A percentile compares a stretch with the other conserved stretches of the same genome.
phyloP scores from a whole-genome alignment of 2,329 filamentous ascomycete species.

The Trichoderma semiorbis region DNA sequence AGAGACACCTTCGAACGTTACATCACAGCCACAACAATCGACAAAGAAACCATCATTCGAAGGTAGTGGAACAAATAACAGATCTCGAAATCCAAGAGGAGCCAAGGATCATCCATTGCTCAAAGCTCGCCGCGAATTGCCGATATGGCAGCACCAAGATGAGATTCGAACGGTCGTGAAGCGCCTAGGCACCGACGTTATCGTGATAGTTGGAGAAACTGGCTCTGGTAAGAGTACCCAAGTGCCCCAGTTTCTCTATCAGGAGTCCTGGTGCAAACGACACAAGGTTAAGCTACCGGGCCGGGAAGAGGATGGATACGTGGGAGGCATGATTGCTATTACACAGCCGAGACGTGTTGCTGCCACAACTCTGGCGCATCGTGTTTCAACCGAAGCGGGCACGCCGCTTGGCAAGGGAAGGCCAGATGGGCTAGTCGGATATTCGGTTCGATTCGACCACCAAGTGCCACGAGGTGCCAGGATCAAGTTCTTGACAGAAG shows the following conservation, averaged over 20 bases:
- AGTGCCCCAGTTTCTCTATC: slow-evolving; percentile 82
- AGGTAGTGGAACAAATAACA: neutral
- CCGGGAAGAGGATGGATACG: slow-evolving; percentile 42
- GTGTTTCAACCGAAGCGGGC: slow-evolving; percentile 75
- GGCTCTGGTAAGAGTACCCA: slow-evolving; percentile 97
- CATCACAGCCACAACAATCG: neutral
- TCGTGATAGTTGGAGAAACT: slow-evolving; percentile 88
- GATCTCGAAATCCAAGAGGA: slow-evolving; percentile 18
- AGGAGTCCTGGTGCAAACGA: slow-evolving; percentile 73
- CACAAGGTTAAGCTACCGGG: slow-evolving; percentile 48
- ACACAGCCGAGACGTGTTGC: slow-evolving; percentile 93
- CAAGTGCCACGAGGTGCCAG: slow-evolving; percentile 74
- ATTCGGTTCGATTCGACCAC: slow-evolving; percentile 92
- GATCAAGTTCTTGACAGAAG: slow-evolving; percentile 94
- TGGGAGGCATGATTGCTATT: slow-evolving; percentile 83
- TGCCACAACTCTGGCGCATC: slow-evolving; percentile 82
- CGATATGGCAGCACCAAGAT: slow-evolving; percentile 73
- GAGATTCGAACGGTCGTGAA: slow-evolving; percentile 64
- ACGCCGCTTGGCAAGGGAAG: slow-evolving; percentile 46
- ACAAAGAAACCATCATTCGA: neutral
- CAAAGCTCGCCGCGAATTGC: slow-evolving; percentile 62
- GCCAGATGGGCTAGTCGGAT: slow-evolving; percentile 65
- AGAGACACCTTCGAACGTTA: neutral
- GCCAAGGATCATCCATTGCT: slow-evolving; percentile 35
- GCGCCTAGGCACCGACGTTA: slow-evolving; percentile 58